Conservation (phyloP, 768 basidiomycete species). For the Termitomyces sp. region DNA sequence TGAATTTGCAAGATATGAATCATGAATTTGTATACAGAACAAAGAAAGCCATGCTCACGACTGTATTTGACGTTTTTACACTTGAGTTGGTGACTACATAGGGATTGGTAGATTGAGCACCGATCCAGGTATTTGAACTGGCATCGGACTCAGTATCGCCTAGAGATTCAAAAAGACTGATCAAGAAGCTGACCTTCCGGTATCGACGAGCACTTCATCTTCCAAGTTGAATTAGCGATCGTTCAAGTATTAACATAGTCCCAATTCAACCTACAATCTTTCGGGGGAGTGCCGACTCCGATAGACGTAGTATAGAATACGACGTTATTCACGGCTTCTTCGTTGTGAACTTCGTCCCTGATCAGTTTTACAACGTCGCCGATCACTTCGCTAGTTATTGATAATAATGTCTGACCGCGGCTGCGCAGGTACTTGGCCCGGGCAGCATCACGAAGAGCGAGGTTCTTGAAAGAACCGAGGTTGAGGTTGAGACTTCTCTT, state of each 20-base stretch:
- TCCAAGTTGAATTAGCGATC: neutral
- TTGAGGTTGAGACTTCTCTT: constrained; percentile 41
- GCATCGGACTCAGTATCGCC: neutral
- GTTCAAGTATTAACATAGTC: neutral
- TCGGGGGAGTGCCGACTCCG: constrained; percentile 50
- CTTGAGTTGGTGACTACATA: constrained; percentile 49
- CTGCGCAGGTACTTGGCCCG: constrained; percentile 39
- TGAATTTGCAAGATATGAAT: constrained; percentile 12
- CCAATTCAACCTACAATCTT: constrained; percentile 31
- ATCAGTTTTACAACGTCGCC: neutral
- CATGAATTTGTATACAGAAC: neutral
- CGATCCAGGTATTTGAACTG: constrained; percentile 70
- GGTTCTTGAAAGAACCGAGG: constrained; percentile 37
- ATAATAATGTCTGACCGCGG: constrained; percentile 27
- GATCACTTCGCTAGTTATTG: constrained; percentile 16
- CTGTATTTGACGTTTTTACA: constrained; percentile 33
- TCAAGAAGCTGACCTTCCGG: constrained; percentile 37
- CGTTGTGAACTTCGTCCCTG: constrained; percentile 30
- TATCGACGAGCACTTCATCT: constrained; percentile 57
- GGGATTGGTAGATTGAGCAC: constrained; percentile 28
- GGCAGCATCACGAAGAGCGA: constrained; percentile 45
- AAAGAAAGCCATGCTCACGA: constrained; percentile 32
- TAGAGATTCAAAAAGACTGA: neutral
- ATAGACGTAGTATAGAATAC: constrained; percentile 40
- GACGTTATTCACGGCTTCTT: constrained; percentile 25